Base-by-base conservation (phyloP, 306 rosid species). In the Geum urbanum region DNA sequence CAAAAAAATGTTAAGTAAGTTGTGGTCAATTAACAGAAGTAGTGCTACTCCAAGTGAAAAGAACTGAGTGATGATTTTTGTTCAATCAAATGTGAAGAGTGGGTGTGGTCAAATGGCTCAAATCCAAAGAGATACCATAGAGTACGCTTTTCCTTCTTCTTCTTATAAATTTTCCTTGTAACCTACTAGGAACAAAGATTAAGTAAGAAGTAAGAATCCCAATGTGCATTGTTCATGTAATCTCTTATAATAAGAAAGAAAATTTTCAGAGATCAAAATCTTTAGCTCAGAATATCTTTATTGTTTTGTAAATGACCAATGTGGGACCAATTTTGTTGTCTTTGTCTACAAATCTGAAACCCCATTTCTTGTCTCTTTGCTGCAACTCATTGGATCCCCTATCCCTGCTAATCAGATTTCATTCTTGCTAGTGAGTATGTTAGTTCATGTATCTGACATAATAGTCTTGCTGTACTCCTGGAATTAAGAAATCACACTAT, bases 1-100 rank as follows among this genome's bases (percentile, higher is more conserved):
- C 59, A 91, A 83, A 81, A 87, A 83, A 80, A 95, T 95, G 89
- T 69, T 95, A 63, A 83, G 96, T 70, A 95, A 89, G 89, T 82
- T 95, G 45, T 95, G 99, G 99, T 83, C 87, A 63, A 74, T 77
- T 72, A 89, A 86, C 76, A 90, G 90, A 87, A 84, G 78, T 66
- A 56, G 76, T 16, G 16, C 45, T 60, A 37, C 45, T 35, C 22
- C 65, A 61, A 80, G 82, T 74, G 92, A 87, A 72, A 94, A 89
- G 81, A 87, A 81, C 72, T 91, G 89, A 94, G 81, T 76, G 78
- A 63, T 61, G 78, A 63, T 61, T 67, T 79, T 77, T 87, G 74
- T 76, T 84, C 40, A 56, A 9, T 45, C 63, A 76, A 72, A 76
- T 80, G 12, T 13, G 15, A 43, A 54, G n/a, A n/a, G 1, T 70